Conservation (phyloP, 495 filamentous ascomycete genomes). For the Tetracladium setigerum region DNA sequence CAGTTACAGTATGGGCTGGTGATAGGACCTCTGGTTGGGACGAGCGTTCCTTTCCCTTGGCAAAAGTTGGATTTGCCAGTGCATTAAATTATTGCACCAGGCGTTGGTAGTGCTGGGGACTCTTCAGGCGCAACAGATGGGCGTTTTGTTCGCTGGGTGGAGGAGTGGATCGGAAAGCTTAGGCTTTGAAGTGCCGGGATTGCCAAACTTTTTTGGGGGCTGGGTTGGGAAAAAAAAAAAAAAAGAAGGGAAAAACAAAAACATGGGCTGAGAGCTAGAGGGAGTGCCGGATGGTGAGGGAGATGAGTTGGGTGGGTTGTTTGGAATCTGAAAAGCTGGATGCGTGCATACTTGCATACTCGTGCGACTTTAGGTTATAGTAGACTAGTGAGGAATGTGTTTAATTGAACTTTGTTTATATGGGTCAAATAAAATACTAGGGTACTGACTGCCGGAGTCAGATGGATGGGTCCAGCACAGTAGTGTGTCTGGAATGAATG, state of each 20-base stretch:
- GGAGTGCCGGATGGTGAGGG: neutral
- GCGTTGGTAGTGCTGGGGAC: too few species aligned
- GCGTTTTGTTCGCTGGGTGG: too few species aligned
- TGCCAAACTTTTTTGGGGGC: neutral
- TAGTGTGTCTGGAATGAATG: too few species aligned
- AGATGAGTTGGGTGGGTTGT: neutral
- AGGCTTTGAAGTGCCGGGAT: neutral
- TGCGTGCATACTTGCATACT: neutral
- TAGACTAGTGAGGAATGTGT: neutral
- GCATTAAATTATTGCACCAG: too few species aligned
- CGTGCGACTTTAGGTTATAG: neutral
- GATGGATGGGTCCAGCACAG: too few species aligned
- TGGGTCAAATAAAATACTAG: neutral
- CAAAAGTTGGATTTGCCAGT: too few species aligned
- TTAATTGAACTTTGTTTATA: neutral
- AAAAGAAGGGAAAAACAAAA: neutral
- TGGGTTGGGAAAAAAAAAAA: neutral
- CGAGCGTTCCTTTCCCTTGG: too few species aligned
- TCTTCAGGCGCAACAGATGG: too few species aligned
- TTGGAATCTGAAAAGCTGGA: neutral
- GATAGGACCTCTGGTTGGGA: too few species aligned
- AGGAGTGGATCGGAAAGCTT: too few species aligned
- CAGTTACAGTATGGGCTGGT: too few species aligned
- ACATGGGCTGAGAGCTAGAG: neutral
- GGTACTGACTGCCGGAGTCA: too few species aligned